A percentile compares a stretch with the other conserved stretches of the same genome.
Evolutionary conservation across 1,284 basidiomycete genomes (phyloP).

Genomic region (Irpex sp.): DNA sequence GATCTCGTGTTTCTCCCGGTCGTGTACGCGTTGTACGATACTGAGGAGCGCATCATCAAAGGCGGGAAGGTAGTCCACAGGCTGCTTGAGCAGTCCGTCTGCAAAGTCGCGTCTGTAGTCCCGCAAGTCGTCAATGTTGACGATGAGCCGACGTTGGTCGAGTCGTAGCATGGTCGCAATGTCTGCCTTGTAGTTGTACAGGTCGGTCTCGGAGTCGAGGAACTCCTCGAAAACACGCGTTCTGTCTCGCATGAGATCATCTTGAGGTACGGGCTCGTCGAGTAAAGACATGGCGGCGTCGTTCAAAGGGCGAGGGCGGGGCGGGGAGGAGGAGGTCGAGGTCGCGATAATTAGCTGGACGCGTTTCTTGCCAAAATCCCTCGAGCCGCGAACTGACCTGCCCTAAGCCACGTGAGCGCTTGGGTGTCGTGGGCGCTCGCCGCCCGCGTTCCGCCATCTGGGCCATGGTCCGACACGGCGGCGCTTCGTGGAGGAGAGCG

Average conservation of each 20-base stretch:
- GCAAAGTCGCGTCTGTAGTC: conserved; percentile 85
- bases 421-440: not conserved
- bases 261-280: conserved; percentile 53
- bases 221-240: conserved; percentile 85
- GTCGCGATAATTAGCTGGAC: conserved; percentile 9
- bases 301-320: conserved; percentile 8
- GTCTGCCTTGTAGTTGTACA: conserved; percentile 84
- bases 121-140: conserved; percentile 96
- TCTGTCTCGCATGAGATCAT: conserved; percentile 72
- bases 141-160: conserved; percentile 84
- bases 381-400: conserved; percentile 23
- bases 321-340: conserved; percentile 12
- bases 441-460: not conserved
- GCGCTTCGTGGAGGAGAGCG: not conserved
- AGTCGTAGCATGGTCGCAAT: conserved; percentile 82
- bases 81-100: conserved; percentile 83
- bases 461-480: not conserved
- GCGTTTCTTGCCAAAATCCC: not conserved
- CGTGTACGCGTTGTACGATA: conserved; percentile 73
- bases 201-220: conserved; percentile 70
- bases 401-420: conserved; percentile 19
- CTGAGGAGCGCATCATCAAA: conserved; percentile 83
- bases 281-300: conserved; percentile 49
- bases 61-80: conserved; percentile 87
- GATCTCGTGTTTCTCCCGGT: conserved; percentile 81